A percentile compares a stretch with the other conserved stretches of the same genome.
phyloP scores from a whole-genome alignment of 192 early-diverging fungal species.

The Backusella luteola region DNA sequence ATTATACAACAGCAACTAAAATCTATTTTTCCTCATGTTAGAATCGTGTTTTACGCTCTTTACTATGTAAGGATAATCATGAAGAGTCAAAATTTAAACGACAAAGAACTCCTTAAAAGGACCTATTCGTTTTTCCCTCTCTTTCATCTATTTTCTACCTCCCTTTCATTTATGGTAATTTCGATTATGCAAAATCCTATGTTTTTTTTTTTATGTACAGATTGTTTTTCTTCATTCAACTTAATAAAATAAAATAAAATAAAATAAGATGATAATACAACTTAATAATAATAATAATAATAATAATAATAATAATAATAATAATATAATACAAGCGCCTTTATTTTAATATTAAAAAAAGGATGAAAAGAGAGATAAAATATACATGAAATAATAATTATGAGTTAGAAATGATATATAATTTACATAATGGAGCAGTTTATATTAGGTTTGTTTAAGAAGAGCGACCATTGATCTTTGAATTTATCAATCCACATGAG shows the following conservation, averaged over 20 bases:
- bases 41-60: constrained; percentile 20
- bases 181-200: background rate
- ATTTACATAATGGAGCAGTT: background rate
- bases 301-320: too few species aligned
- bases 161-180: background rate
- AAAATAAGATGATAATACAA: background rate
- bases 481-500: constrained; percentile 40
- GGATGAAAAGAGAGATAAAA: background rate
- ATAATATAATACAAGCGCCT: background rate
- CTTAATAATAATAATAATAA: too few species aligned
- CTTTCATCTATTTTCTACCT: background rate
- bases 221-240: background rate
- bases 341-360: background rate
- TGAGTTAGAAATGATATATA: background rate
- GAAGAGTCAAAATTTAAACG: background rate
- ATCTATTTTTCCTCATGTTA: background rate
- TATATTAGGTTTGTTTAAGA: background rate
- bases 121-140: background rate
- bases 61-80: background rate
- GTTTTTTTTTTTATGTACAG: background rate
- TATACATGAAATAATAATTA: background rate
- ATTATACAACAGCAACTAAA: too few species aligned
- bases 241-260: background rate
- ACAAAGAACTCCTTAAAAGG: constrained; percentile 5
- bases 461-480: constrained; percentile 18